A percentile compares a stretch with the other conserved stretches of the same genome.
Conservation (phyloP, 192 early-diverging fungal genomes). For the Radiomyces spectabilis region DNA sequence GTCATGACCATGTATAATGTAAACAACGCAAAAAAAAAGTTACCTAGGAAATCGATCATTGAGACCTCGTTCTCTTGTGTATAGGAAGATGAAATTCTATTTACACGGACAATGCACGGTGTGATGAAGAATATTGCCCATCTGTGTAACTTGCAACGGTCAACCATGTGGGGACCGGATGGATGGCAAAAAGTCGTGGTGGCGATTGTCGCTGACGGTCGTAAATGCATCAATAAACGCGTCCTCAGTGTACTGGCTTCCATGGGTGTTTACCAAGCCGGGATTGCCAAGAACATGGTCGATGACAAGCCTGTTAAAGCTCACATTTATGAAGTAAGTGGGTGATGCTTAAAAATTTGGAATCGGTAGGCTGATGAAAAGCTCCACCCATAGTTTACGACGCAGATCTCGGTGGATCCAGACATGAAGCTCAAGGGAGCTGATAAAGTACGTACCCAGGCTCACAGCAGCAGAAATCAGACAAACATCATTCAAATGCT, state of each 20-base stretch:
- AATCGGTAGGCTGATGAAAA: neutral
- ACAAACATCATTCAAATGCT: neutral
- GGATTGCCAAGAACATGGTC: constrained; percentile 59
- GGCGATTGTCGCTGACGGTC: constrained; percentile 62
- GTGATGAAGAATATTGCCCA: constrained; percentile 59
- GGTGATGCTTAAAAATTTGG: too few species aligned
- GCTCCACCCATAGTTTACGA: constrained; percentile 65
- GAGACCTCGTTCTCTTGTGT: constrained; percentile 14
- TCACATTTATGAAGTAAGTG: constrained; percentile 67
- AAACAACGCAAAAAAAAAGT: neutral
- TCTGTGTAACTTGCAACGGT: constrained; percentile 41
- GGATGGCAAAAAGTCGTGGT: constrained; percentile 72
- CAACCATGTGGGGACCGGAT: constrained; percentile 46
- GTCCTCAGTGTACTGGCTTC: constrained; percentile 43
- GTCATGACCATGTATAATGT: constrained; percentile 66
- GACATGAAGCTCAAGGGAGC: constrained; percentile 56
- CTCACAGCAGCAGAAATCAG: neutral
- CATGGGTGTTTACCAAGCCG: constrained; percentile 57
- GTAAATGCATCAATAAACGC: constrained; percentile 27
- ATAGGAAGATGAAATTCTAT: constrained; percentile 54
- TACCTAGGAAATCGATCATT: neutral
- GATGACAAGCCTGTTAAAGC: constrained; percentile 63
- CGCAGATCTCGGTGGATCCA: constrained; percentile 61
- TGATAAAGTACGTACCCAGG: constrained; percentile 32
- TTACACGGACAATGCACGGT: constrained; percentile 52